These are phyloP conservation scores for Colletotrichum abscissum DNA, from an alignment of 2,329 filamentous ascomycete genomes.

Conservation along the genomic window DNA sequence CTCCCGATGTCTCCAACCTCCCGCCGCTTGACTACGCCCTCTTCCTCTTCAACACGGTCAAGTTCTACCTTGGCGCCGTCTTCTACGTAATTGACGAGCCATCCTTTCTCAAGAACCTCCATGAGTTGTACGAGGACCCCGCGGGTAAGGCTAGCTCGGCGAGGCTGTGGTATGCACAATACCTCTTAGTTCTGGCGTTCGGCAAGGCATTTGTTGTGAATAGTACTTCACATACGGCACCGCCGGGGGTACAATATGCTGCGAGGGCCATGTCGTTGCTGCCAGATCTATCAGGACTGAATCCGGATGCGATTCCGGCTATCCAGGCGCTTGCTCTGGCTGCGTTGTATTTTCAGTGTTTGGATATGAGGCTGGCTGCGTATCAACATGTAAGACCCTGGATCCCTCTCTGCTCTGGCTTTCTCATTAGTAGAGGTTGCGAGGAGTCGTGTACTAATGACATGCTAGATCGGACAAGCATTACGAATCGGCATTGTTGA, in stretches of 20 bases:
- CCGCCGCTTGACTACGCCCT: slow-evolving; percentile 40
- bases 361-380: slow-evolving; percentile 52
- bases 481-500: slow-evolving; percentile 47
- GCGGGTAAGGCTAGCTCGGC: slow-evolving; percentile 33
- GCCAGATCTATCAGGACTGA: slow-evolving; percentile 48
- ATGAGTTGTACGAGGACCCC: slow-evolving; percentile 40
- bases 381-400: slow-evolving; percentile 49
- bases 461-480: slow-evolving; percentile 44
- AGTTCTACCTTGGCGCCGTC: slow-evolving; percentile 40
- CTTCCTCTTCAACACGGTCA: slow-evolving; percentile 40
- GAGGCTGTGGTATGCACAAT: slow-evolving; percentile 46
- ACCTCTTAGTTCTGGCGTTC: slow-evolving; percentile 46
- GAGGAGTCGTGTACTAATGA: neutral
- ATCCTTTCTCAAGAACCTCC: slow-evolving; percentile 36
- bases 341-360: slow-evolving; percentile 52
- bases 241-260: slow-evolving; percentile 51
- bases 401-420: slow-evolving; percentile 35
- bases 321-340: slow-evolving; percentile 49
- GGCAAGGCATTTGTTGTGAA: slow-evolving; percentile 45
- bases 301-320: slow-evolving; percentile 42
- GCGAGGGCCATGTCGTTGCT: slow-evolving; percentile 51
- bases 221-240: slow-evolving; percentile 41
- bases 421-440: neutral
- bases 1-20: slow-evolving; percentile 42
- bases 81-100: slow-evolving; percentile 40